phyloP scores from a whole-genome alignment of 345 rosid genomes.

The Streptanthus diversifolius region DNA sequence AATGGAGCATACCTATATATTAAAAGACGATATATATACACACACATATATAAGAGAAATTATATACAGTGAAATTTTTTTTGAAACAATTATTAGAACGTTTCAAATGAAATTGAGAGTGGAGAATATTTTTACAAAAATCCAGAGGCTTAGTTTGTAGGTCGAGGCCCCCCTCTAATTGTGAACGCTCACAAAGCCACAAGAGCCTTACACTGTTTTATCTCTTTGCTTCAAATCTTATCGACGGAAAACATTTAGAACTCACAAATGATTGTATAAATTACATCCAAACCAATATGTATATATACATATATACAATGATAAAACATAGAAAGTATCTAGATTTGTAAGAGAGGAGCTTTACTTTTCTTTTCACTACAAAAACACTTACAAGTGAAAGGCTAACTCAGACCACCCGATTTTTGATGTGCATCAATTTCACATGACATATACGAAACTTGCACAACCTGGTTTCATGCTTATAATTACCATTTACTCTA shows the following conservation, averaged over 20 bases:
- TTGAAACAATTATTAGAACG: not conserved
- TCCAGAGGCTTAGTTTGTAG: constrained; percentile 8
- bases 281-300: not conserved
- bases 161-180: constrained; percentile 28
- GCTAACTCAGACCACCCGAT: not conserved
- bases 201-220: constrained; percentile 24
- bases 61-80: not conserved
- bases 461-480: constrained; percentile 7
- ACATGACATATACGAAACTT: not conserved
- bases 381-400: not conserved
- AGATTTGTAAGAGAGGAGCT: not conserved
- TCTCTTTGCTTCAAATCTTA: constrained; percentile 19
- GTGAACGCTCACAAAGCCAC: constrained; percentile 9
- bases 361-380: not conserved
- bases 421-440: not conserved
- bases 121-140: not conserved
- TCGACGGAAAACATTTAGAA: constrained; percentile 5
- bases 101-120: not conserved
- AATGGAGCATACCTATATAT: not conserved
- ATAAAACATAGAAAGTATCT: not conserved
- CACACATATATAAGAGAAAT: not conserved
- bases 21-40: not conserved
- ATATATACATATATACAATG: not conserved
- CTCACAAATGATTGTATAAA: constrained; percentile 3
- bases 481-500: constrained; percentile 13